A percentile compares a stretch with the other conserved stretches of the same genome.
Conservation (phyloP, 2,329 filamentous ascomycete genomes). For the Geosmithia putterillii region DNA sequence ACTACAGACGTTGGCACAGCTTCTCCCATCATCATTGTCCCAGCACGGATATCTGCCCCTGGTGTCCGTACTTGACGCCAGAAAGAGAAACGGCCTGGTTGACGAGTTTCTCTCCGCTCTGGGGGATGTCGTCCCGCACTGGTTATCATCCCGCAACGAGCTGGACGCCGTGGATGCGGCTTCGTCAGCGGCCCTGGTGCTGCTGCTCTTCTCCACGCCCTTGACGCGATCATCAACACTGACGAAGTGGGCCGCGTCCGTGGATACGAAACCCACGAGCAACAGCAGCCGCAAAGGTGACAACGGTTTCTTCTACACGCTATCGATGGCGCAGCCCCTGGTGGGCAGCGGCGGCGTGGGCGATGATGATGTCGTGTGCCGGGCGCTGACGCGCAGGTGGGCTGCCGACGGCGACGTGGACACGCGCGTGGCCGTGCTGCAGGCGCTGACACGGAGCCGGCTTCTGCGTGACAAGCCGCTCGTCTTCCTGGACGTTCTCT, state of each 20-base stretch:
- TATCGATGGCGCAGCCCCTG: slow-evolving; percentile 36
- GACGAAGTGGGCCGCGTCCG: slow-evolving; percentile 30
- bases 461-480: slow-evolving; percentile 26
- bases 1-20: slow-evolving; percentile 2
- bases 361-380: slow-evolving; percentile 22
- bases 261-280: slow-evolving; percentile 20
- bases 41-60: slow-evolving; percentile 10
- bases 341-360: slow-evolving; percentile 7
- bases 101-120: slow-evolving; percentile 12
- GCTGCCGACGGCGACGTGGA: slow-evolving; percentile 33
- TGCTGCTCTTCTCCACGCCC: slow-evolving; percentile 30
- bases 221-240: slow-evolving; percentile 25
- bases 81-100: slow-evolving; percentile 3
- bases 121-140: slow-evolving; percentile 23
- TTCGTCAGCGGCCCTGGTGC: slow-evolving; percentile 35
- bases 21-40: slow-evolving; percentile 8
- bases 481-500: slow-evolving; percentile 32
- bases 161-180: slow-evolving; percentile 34
- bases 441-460: slow-evolving; percentile 35
- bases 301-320: slow-evolving; percentile 39
- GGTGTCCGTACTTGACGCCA: slow-evolving; percentile 8
- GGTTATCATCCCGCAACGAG: slow-evolving; percentile 37
- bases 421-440: slow-evolving; percentile 40
- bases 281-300: slow-evolving; percentile 22
- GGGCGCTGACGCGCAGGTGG: slow-evolving; percentile 42